Conservation (phyloP, 2,329 filamentous ascomycete species). For the Alternaria infectoria region DNA sequence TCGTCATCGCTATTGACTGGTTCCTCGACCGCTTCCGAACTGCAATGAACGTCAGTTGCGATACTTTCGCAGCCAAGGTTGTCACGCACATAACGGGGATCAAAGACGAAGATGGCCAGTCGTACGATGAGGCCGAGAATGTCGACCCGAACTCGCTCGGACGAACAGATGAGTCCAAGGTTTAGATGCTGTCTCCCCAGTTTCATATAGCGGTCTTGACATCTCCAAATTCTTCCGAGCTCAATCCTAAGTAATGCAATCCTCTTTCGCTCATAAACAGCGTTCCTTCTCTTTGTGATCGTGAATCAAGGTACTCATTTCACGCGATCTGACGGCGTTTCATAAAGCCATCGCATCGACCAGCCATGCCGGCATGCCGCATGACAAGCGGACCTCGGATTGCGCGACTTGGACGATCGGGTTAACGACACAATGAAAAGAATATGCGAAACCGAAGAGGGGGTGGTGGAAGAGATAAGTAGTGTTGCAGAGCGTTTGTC, state of each 20-base stretch:
- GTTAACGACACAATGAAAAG: not conserved
- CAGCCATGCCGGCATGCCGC: not conserved
- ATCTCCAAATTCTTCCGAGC: not conserved
- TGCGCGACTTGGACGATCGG: not conserved
- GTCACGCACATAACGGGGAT: slow-evolving; percentile 51
- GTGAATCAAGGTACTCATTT: not conserved
- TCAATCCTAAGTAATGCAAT: not conserved
- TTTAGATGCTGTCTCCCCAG: not conserved
- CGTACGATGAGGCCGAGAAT: slow-evolving; percentile 15
- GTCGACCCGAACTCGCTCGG: slow-evolving; percentile 15
- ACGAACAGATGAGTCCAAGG: slow-evolving; percentile 2
- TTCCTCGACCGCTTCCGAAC: slow-evolving; percentile 64
- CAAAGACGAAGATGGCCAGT: slow-evolving; percentile 35
- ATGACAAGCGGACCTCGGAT: not conserved
- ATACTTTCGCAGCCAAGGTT: slow-evolving; percentile 54
- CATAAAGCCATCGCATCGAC: not conserved
- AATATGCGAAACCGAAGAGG: not conserved
- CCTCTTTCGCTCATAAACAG: not conserved
- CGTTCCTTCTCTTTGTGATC: not conserved
- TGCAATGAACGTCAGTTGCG: slow-evolving; percentile 59
- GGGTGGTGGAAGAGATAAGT: not conserved
- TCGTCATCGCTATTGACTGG: slow-evolving; percentile 63
- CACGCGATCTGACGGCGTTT: not conserved
- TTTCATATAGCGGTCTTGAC: not conserved
- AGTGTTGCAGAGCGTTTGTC: not conserved